Base-by-base conservation (phyloP, 805 yeast genomes). In the Saccharomycopsis olivae region DNA sequence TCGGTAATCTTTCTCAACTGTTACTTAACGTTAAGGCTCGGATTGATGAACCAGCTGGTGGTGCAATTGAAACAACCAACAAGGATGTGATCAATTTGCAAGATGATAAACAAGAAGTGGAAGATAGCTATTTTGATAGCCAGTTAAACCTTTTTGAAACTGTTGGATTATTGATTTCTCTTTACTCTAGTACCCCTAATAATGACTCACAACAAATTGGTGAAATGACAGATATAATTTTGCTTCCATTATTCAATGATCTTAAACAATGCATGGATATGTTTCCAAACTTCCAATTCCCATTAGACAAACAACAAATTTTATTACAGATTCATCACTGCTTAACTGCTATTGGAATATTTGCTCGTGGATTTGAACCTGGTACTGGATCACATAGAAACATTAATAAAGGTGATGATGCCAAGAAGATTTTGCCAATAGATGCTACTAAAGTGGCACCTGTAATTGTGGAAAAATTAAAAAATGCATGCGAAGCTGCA, bases 121-220 rank as follows among this genome's bases (percentile, higher is more conserved):
- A 67, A 44, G 69, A 64, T 20, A 54, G 64, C 20, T 65, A 64
- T 29, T 87, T 89, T 60, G 84, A 78, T 48, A 75, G 75, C 50
- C 96, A 89, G 58, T 62, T 85, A 36, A 78, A 84, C 52, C 60
- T 92, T 18, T 89, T 83, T 57, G 98, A 92, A 61, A 72, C 94
- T 3, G 66, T 84, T 40, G 97, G 98, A 5, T 57, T 85, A 41
- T 64, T 92, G 47, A 74, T 85, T 33, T 67, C 78, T 2, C 54
- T 69, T 16, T 36, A 25, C 14, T 19, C 10, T 27, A 14, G 16
- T 9, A n/a, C n/a, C n/a, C n/a, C n/a, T n/a, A 29, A 29, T 16
- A 14, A 31, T 18, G 10, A 33, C 21, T 48, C 57, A 53, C 44
- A 53, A 58, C 37, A 64, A 65, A 24, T 40, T 23, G 35, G 24